A percentile compares a stretch with the other conserved stretches of the same genome.
phyloP scores from a whole-genome alignment of 225 moss, liverwort and hornwort genomes.

The Bryoerythrophyllum caledonicum region DNA sequence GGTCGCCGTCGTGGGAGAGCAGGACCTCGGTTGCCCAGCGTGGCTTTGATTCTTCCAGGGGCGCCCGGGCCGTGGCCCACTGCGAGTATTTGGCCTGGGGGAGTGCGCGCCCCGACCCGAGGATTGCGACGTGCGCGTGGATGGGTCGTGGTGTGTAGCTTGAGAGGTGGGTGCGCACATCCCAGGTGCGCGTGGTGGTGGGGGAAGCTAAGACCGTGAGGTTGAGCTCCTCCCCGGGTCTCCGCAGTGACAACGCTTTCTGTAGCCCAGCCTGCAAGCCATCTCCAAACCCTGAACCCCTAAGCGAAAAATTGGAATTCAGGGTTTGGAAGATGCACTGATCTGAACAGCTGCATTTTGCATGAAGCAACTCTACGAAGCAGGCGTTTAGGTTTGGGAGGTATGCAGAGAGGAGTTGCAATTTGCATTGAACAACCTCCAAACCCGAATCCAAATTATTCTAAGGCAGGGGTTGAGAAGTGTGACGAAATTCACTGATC shows the following conservation, averaged over 20 bases:
- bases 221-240: slow-evolving; percentile 68
- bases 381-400: no score
- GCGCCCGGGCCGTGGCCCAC: slow-evolving; percentile 68
- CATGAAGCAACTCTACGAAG: no score
- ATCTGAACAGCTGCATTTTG: no score
- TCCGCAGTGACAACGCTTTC: slow-evolving; percentile 50
- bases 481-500: no score
- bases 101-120: slow-evolving; percentile 63
- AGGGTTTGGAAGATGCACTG: no score
- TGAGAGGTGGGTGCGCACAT: slow-evolving; percentile 67
- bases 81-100: slow-evolving; percentile 73
- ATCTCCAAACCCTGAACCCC: no score
- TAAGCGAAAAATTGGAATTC: no score
- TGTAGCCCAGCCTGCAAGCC: slow-evolving; percentile 48
- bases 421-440: no score
- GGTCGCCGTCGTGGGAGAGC: slow-evolving; percentile 73
- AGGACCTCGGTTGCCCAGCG: slow-evolving; percentile 57
- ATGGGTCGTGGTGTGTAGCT: slow-evolving; percentile 36
- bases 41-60: slow-evolving; percentile 62
- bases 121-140: slow-evolving; percentile 18
- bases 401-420: no score
- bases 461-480: no score
- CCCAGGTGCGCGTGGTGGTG: slow-evolving; percentile 28
- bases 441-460: no score
- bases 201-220: slow-evolving; percentile 53